Percentiles rank a stretch among this genome's conserved stretches.
Evolutionary conservation across 176 grass and related monocot genomes (phyloP).

Genomic region (Ensete glaucum): DNA sequence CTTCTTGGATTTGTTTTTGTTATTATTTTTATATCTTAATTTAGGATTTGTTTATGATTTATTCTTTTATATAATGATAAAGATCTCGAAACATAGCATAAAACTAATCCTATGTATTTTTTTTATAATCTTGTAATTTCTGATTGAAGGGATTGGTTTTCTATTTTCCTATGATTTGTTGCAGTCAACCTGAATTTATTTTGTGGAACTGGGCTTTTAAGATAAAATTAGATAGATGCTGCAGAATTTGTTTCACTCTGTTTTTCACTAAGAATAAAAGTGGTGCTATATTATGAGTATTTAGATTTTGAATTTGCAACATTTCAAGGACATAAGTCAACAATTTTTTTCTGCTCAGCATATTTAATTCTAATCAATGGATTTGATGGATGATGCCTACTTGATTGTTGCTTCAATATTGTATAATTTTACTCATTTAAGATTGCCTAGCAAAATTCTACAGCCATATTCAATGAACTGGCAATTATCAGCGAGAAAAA

Average conservation of each 20-base stretch:
- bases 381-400: background rate
- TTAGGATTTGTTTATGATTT: background rate
- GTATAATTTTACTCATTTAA: background rate
- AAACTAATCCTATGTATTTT: background rate
- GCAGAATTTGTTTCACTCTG: no score
- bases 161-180: background rate
- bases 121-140: background rate
- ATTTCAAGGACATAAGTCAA: background rate
- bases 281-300: no score
- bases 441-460: background rate
- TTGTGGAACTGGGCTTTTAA: background rate
- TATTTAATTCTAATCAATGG: background rate
- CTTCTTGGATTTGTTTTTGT: background rate
- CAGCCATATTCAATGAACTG: background rate
- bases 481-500: background rate
- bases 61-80: background rate
- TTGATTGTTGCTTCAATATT: background rate
- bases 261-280: no score
- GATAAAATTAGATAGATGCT: no score
- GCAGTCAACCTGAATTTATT: background rate
- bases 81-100: no score
- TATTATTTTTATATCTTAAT: background rate
- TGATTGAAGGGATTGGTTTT: background rate
- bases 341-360: background rate
- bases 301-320: no score